A percentile compares a stretch with the other conserved stretches of the same genome.
Conservation (phyloP, 78 protist genomes). For the Neovahlkampfia damariscottae region DNA sequence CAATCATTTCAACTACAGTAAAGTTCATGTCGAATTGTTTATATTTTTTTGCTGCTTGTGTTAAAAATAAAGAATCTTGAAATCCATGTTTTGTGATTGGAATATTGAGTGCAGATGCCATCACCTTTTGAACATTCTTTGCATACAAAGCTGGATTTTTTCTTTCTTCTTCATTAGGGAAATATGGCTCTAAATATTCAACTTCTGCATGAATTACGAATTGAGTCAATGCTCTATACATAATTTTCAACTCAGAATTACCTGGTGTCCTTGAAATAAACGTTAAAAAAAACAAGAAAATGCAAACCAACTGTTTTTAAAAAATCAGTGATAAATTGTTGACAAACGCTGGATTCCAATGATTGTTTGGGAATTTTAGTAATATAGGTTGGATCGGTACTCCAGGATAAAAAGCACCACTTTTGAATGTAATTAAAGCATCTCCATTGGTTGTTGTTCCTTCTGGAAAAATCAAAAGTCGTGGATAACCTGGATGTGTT, state of each 20-base stretch:
- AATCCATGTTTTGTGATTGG: too few relatives aligned
- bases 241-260: too few relatives aligned
- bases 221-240: too few relatives aligned
- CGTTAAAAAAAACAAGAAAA: not conserved
- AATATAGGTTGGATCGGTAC: slow-evolving; percentile 49
- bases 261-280: not conserved
- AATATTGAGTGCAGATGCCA: too few relatives aligned
- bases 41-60: too few relatives aligned
- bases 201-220: too few relatives aligned
- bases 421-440: slow-evolving; percentile 27
- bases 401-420: slow-evolving; percentile 30
- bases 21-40: too few relatives aligned
- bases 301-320: not conserved
- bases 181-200: not conserved
- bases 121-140: not conserved
- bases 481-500: too few relatives aligned
- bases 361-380: slow-evolving; percentile 13
- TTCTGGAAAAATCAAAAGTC: slow-evolving; percentile 38
- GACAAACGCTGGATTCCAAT: not conserved
- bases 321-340: too few relatives aligned
- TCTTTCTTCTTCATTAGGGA: not conserved
- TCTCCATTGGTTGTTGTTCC: slow-evolving; percentile 36
- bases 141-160: not conserved
- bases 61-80: too few relatives aligned
- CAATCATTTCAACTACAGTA: too few relatives aligned